These are phyloP conservation scores for Passiflora organensis DNA, from an alignment of 345 rosid species.

Conservation along the genomic window DNA sequence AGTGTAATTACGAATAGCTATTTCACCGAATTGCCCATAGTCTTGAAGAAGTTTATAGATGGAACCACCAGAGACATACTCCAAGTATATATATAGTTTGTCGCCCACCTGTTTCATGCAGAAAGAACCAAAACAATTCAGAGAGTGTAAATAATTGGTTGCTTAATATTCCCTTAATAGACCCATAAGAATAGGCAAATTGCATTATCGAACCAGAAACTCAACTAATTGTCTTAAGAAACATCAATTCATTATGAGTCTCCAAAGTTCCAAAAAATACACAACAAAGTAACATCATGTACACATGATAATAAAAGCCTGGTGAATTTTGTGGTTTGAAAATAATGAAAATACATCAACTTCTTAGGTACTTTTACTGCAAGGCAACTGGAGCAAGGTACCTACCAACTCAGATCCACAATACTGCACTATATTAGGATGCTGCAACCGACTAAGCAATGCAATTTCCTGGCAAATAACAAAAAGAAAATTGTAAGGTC, in stretches of 20 bases:
- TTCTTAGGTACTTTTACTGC: too few relatives aligned
- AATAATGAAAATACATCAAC: background rate
- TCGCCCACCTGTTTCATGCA: conserved; percentile 51
- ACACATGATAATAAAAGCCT: background rate
- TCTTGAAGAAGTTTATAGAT: conserved; percentile 77
- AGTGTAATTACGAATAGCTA: conserved; percentile 63
- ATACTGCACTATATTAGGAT: conserved; percentile 73
- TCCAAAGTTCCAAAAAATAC: background rate
- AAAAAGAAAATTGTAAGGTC: background rate
- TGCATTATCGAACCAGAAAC: too few relatives aligned
- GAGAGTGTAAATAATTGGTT: background rate
- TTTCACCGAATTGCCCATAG: conserved; percentile 62
- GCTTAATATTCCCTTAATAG: too few relatives aligned
- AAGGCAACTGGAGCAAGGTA: conserved; percentile 7
- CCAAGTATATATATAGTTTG: conserved; percentile 62
- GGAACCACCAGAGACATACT: conserved; percentile 79
- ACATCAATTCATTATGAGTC: too few relatives aligned
- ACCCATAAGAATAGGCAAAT: too few relatives aligned
- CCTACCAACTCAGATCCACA: conserved; percentile 67
- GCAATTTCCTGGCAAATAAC: conserved; percentile 55
- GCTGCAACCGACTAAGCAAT: conserved; percentile 54
- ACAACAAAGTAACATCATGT: background rate
- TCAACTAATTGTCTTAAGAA: too few relatives aligned
- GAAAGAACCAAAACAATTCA: background rate
- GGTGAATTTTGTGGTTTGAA: background rate